Evolutionary conservation across 441 rosid species (phyloP).

Genomic region (Viola pubescens): DNA sequence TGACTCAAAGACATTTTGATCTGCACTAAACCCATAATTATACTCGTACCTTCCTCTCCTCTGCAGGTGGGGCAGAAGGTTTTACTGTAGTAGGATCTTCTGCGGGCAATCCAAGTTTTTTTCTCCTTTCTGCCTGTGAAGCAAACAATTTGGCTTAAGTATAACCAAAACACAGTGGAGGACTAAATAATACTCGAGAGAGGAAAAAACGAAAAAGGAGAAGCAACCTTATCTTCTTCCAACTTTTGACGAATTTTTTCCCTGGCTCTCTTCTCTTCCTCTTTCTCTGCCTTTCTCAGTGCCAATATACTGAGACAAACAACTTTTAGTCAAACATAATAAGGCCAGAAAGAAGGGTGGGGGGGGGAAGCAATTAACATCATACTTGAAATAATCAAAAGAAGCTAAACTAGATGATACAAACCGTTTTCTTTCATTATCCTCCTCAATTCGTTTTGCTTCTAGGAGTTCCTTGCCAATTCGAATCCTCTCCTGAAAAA

Average conservation of each 20-base stretch:
- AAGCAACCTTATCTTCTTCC: slow-evolving; percentile 85
- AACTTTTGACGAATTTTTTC: slow-evolving; percentile 92
- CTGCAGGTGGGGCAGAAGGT: slow-evolving; percentile 58
- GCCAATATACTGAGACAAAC: slow-evolving; percentile 51
- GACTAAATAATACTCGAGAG: not conserved
- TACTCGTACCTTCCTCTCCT: slow-evolving; percentile 66
- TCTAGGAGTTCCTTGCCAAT: slow-evolving; percentile 90
- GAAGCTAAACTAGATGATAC: slow-evolving; percentile 12
- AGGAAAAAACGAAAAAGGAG: slow-evolving; percentile 4
- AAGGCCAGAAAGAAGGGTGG: not conserved
- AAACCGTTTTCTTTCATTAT: slow-evolving; percentile 89
- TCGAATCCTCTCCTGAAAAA: slow-evolving; percentile 78
- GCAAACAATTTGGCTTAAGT: slow-evolving; percentile 9
- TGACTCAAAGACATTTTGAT: not conserved
- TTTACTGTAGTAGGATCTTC: slow-evolving; percentile 67
- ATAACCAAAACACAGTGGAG: slow-evolving; percentile 3
- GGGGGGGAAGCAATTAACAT: not conserved
- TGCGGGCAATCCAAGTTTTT: slow-evolving; percentile 87
- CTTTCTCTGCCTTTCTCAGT: slow-evolving; percentile 91
- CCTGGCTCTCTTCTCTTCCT: slow-evolving; percentile 85
- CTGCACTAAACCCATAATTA: slow-evolving; percentile 3
- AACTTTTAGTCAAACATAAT: not conserved
- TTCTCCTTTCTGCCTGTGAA: slow-evolving; percentile 91
- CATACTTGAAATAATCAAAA: slow-evolving; percentile 3
- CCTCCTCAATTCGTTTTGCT: slow-evolving; percentile 91